These are phyloP conservation scores for Lachnellula arida DNA, from an alignment of 2,329 filamentous ascomycete genomes.

Conservation along the genomic window DNA sequence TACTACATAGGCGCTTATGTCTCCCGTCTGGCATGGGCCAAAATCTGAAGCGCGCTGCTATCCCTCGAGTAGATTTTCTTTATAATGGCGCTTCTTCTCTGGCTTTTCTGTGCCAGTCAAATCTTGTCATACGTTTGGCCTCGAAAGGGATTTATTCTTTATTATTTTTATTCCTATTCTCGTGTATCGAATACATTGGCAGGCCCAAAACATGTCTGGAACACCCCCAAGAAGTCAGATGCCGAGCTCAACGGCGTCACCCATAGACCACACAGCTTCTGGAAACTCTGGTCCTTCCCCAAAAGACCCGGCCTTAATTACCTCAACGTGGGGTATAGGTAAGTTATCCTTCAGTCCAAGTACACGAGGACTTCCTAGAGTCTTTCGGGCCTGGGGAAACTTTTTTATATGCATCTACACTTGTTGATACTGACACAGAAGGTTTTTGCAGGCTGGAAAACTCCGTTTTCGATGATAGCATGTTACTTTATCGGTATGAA, in stretches of 20 bases:
- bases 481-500: slow-evolving; percentile 18
- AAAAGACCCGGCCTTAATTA: slow-evolving; percentile 14
- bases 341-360: no score
- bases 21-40: not conserved
- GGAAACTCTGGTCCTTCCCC: slow-evolving; percentile 1
- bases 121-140: not conserved
- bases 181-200: not conserved
- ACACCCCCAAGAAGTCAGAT: not conserved
- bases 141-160: not conserved
- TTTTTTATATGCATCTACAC: no score
- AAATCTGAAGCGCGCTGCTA: not conserved
- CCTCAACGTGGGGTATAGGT: slow-evolving; percentile 6
- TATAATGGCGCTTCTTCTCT: not conserved
- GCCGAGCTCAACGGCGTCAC: not conserved
- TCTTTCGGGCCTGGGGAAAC: not conserved
- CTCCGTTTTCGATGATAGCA: slow-evolving; percentile 17
- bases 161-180: not conserved
- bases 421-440: no score
- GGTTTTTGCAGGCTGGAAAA: slow-evolving; percentile 15
- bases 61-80: not conserved
- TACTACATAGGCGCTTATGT: not conserved
- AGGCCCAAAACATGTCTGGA: not conserved
- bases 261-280: not conserved
- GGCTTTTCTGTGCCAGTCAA: not conserved
- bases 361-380: no score